A percentile compares a stretch with the other conserved stretches of the same genome.
These are phyloP conservation scores for Fusarium sp. DNA, from an alignment of 2,329 filamentous ascomycete species.

Conservation along the genomic window DNA sequence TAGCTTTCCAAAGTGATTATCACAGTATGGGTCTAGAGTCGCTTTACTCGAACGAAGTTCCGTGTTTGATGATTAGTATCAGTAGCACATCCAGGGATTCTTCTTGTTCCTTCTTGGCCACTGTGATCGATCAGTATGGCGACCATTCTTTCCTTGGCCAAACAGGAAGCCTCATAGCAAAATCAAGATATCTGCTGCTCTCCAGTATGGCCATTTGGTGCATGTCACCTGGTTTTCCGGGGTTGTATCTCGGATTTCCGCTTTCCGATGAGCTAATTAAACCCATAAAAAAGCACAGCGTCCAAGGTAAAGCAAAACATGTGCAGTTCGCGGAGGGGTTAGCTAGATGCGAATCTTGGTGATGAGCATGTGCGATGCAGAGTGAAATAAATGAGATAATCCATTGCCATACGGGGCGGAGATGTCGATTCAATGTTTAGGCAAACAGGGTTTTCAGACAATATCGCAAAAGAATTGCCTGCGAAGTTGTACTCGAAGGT, in stretches of 20 bases:
- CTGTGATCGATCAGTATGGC: not conserved
- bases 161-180: not conserved
- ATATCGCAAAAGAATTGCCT: not conserved
- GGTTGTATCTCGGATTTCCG: not conserved
- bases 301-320: not conserved
- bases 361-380: constrained; percentile 13
- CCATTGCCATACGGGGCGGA: not conserved
- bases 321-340: not conserved
- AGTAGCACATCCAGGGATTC: not conserved
- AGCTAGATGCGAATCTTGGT: not conserved
- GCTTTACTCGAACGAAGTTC: not conserved
- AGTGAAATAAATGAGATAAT: not conserved
- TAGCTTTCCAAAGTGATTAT: not conserved
- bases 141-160: not conserved
- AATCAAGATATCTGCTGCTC: not conserved
- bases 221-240: not conserved
- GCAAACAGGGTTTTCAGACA: not conserved
- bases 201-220: not conserved
- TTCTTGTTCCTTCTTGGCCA: not conserved
- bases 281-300: not conserved
- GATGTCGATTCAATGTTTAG: not conserved
- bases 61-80: not conserved
- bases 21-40: not conserved
- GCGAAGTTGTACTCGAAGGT: not conserved
- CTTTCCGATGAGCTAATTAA: not conserved